Percentiles rank a stretch among this genome's conserved stretches.
Conservation (phyloP, 2,329 filamentous ascomycete species). For the Monosporascus sp. region DNA sequence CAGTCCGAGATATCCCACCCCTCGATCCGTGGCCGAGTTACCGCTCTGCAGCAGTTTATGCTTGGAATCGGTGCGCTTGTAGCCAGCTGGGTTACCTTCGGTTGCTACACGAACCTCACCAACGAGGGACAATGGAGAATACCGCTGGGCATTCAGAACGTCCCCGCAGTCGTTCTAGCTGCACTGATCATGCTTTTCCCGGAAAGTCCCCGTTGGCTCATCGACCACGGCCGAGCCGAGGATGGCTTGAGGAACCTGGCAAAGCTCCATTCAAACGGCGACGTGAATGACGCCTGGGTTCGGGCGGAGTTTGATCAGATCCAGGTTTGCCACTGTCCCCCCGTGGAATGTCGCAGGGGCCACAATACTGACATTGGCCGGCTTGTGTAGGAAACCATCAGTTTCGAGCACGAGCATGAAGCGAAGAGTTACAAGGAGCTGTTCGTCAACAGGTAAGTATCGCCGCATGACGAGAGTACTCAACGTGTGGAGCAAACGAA, state of each 20-base stretch:
- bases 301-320: slow-evolving; percentile 68
- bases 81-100: slow-evolving; percentile 70
- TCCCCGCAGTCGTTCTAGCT: slow-evolving; percentile 61
- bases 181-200: slow-evolving; percentile 64
- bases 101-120: slow-evolving; percentile 29
- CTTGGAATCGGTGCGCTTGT: slow-evolving; percentile 67
- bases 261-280: slow-evolving; percentile 62
- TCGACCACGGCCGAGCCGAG: slow-evolving; percentile 62
- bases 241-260: slow-evolving; percentile 63
- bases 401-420: slow-evolving; percentile 60
- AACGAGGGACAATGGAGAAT: slow-evolving; percentile 43
- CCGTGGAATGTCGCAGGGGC: background rate
- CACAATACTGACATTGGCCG: background rate
- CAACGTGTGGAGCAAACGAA: background rate
- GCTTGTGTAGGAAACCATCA: slow-evolving; percentile 38
- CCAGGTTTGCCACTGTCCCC: slow-evolving; percentile 37
- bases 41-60: slow-evolving; percentile 77
- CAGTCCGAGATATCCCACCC: slow-evolving; percentile 78
- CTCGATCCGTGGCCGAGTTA: slow-evolving; percentile 69
- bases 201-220: slow-evolving; percentile 69
- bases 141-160: slow-evolving; percentile 63
- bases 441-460: slow-evolving; percentile 48
- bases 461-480: background rate
- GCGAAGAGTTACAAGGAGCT: slow-evolving; percentile 67
- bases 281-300: slow-evolving; percentile 63